A percentile compares a stretch with the other conserved stretches of the same genome.
phyloP scores from a whole-genome alignment of 2,329 filamentous ascomycete species.

The Epichloe elymi region DNA sequence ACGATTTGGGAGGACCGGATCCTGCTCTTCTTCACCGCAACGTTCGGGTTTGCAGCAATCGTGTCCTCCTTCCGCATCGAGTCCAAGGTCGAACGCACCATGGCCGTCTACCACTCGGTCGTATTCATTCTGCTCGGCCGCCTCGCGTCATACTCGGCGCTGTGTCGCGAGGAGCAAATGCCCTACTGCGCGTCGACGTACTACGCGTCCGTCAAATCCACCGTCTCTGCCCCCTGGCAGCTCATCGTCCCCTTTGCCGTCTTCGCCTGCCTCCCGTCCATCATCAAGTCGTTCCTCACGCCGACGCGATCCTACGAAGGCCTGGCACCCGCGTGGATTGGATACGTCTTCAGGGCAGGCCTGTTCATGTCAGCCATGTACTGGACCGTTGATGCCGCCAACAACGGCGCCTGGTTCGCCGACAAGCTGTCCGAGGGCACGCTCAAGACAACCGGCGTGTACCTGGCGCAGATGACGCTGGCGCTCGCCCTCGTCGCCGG shows the following conservation, averaged over 20 bases:
- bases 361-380: slow-evolving; percentile 66
- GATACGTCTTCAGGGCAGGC: slow-evolving; percentile 61
- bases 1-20: slow-evolving; percentile 99
- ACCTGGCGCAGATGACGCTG: slow-evolving; percentile 68
- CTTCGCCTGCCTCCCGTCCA: slow-evolving; percentile 55
- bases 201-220: slow-evolving; percentile 82
- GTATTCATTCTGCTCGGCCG: slow-evolving; percentile 70
- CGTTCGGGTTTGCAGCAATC: slow-evolving; percentile 68
- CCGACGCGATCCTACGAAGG: slow-evolving; percentile 82
- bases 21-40: slow-evolving; percentile 77
- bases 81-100: slow-evolving; percentile 50
- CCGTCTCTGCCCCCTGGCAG: slow-evolving; percentile 87
- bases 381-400: slow-evolving; percentile 82
- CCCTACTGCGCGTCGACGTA: slow-evolving; percentile 92
- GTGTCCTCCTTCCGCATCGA: slow-evolving; percentile 64
- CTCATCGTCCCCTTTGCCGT: slow-evolving; percentile 66
- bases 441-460: slow-evolving; percentile 62
- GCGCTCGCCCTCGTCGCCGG: slow-evolving; percentile 73
- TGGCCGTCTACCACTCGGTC: slow-evolving; percentile 75
- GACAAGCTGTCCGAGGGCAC: slow-evolving; percentile 37
- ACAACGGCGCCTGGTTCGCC: slow-evolving; percentile 71
- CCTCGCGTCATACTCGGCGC: slow-evolving; percentile 71
- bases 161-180: slow-evolving; percentile 98
- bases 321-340: slow-evolving; percentile 73
- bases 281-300: slow-evolving; percentile 67